phyloP scores from a whole-genome alignment of 306 rosid species.

The Vigna trinervia region DNA sequence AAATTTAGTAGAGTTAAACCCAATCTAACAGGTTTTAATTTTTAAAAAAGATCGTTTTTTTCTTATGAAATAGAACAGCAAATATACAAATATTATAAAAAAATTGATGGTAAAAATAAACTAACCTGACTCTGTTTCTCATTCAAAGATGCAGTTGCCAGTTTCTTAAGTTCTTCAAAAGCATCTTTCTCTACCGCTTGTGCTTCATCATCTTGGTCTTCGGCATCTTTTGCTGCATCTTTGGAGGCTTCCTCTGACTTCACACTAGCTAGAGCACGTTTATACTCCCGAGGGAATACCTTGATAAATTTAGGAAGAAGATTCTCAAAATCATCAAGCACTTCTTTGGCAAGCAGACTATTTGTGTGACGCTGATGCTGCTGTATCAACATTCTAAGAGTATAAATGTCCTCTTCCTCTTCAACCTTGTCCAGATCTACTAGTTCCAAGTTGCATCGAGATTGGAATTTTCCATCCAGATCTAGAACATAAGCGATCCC shows the following conservation, averaged over 20 bases:
- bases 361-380: conserved; percentile 97
- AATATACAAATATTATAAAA: background rate
- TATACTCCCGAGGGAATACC: conserved; percentile 92
- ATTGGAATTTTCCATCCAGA: conserved; percentile 66
- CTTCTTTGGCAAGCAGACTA: conserved; percentile 81
- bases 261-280: conserved; percentile 74
- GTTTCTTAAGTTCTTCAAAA: conserved; percentile 91
- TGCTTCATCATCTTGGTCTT: conserved; percentile 63
- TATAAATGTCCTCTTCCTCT: conserved; percentile 77
- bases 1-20: background rate
- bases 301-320: conserved; percentile 86
- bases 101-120: background rate
- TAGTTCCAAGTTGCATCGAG: conserved; percentile 89
- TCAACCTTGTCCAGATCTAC: conserved; percentile 91
- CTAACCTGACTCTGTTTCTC: conserved; percentile 68
- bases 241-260: conserved; percentile 63
- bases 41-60: background rate
- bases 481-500: conserved; percentile 94
- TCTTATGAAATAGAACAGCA: background rate
- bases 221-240: conserved; percentile 50
- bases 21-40: background rate
- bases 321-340: conserved; percentile 73
- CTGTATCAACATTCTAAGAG: conserved; percentile 88
- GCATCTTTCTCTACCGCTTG: conserved; percentile 74
- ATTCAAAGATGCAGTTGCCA: conserved; percentile 74